Evolutionary conservation across 2,329 filamentous ascomycete genomes (phyloP), one percentile per base, ranked within the genome.

Genomic region (Colletotrichum orchidophilum): DNA sequence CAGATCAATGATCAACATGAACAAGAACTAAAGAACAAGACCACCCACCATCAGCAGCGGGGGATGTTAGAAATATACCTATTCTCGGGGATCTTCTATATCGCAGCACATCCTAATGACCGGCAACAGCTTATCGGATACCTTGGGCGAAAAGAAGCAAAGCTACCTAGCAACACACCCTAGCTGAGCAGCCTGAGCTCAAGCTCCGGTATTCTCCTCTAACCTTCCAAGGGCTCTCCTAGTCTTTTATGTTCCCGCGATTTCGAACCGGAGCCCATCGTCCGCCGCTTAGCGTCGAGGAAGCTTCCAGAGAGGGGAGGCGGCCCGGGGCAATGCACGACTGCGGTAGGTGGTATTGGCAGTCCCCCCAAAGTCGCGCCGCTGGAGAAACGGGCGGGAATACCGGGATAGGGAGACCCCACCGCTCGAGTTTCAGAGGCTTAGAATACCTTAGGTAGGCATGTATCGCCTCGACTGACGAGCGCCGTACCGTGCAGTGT

Each of bases 321-420:
- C 54, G 33, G 33, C 39, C 39, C 50, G 63, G 63, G 33, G 24
- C 50, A 66, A 29, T 13, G 35, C 50, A 53, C 67, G 39, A 70
- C 67, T 70, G 63, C 50, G 63, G 67, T 62, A 70, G 63, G 68
- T 70, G 68, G 63, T 61, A 70, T 58, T 50, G 57, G 24, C 33
- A 21, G 21, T 5, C 13, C 35, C 35, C 35, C 35, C 35, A 42
- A 46, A 52, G 59, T 29, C 21, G 49, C 52, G 35, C 42, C 33
- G 60, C 24, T 52, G 57, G 53, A 46, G 68, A 35, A 42, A 63
- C 33, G n/a, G n/a, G 29, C 59, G 64, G 69, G 69, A 63, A 53
- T 59, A 69, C 59, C 58, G 58, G 64, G 64, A 31, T 59, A 33
- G 69, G 11, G 18, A n/a, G 31, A 1, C 27, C 59, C 60, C 59